These are phyloP conservation scores for Amanita fuliginea DNA, from an alignment of 768 basidiomycete species.

Conservation along the genomic window DNA sequence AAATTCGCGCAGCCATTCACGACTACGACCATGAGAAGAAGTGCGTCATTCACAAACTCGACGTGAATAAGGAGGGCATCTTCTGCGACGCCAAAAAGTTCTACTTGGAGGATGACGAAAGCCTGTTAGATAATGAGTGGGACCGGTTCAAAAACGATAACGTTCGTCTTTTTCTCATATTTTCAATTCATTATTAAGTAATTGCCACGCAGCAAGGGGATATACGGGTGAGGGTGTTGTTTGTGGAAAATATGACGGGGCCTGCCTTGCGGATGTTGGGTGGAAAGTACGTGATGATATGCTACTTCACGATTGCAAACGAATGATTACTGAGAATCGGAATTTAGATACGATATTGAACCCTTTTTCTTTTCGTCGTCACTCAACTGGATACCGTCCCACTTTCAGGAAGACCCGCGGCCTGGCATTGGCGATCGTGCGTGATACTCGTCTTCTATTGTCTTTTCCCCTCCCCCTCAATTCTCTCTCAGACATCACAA, in stretches of 20 bases:
- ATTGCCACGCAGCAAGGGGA: constrained; percentile 11
- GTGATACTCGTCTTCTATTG: constrained; percentile 10
- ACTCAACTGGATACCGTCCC: constrained; percentile 56
- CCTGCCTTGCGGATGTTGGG: constrained; percentile 52
- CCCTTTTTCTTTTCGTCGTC: constrained; percentile 62
- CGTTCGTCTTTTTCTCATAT: constrained; percentile 18
- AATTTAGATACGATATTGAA: constrained; percentile 40
- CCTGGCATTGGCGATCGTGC: constrained; percentile 40
- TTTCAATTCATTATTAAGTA: not conserved
- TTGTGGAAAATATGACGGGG: constrained; percentile 41
- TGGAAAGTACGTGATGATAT: constrained; percentile 29
- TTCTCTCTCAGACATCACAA: constrained; percentile 38
- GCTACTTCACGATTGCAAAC: not conserved
- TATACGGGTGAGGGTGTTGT: constrained; percentile 40
- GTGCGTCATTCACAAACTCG: constrained; percentile 27
- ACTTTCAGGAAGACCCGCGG: constrained; percentile 40
- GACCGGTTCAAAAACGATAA: constrained; percentile 15
- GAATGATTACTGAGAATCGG: not conserved
- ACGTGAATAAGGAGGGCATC: constrained; percentile 25
- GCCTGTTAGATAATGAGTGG: constrained; percentile 24
- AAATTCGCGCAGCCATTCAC: constrained; percentile 24
- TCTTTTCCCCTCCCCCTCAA: not conserved
- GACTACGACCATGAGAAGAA: constrained; percentile 16
- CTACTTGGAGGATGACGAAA: constrained; percentile 8
- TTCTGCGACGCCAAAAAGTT: constrained; percentile 19